Base-by-base conservation (phyloP, 1,139 yeast genomes). In the Protomyces inouyei region DNA sequence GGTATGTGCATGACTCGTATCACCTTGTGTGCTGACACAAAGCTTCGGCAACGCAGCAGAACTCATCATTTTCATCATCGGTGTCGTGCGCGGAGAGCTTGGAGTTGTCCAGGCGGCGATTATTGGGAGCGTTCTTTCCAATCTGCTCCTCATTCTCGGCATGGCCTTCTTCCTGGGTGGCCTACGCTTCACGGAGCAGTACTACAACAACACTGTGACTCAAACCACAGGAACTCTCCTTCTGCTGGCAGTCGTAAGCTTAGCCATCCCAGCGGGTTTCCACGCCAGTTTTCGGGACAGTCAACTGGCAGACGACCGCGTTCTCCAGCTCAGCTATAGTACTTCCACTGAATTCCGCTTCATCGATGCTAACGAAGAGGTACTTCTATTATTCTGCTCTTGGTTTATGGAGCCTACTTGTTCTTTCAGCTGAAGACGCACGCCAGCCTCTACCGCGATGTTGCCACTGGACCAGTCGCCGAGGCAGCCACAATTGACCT, bases 131-230 rank as follows among this genome's bases (percentile, higher is more conserved):
- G 88, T 93, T 68, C 80, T 93, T 66, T 88, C 96, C 61, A 93
- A 93, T 76, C 78, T 91, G 71, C 79, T 93, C 68, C 81, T 95
- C 67, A 98, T 93, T 4, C 80, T 93, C 67, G 98, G 98, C n/a
- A 87, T 95, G 76, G 91, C 98, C 73, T 95, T 93, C 74, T 77
- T 93, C 38, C 93, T 91, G 59, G 98, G 98, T 65, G 98, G 98
- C 16, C 81, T 86, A 73, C 87, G 88, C 70, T 83, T 95, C 67
- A 82, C 86, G 54, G 95, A 88, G 74, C 98, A 93, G 76, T 82
- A 82, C 3, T 93, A 95, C 77, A 92, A 92, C 78, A 95, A 87
- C 76, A 92, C 98, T 0, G 97, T 92, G 10, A 98, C 98, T 6
- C 98, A 93, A 73, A 91, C 98, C 21, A 93, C 95, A 97, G 85